These are phyloP conservation scores for grape (Vitis vinifera) DNA, from an alignment of 164 flowering plant genomes.

Conservation along the genomic window ASM3070453v1 NC_081820.1:27105001-27105500, in stretches of 20 bases:
- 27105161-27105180: constrained; percentile 73
- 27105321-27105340: constrained; percentile 64
- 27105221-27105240: constrained; percentile 9
- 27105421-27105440: constrained; percentile 60
- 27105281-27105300: constrained; percentile 82
- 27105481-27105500: constrained; percentile 72
- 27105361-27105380: constrained; percentile 83
- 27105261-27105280: constrained; percentile 20
- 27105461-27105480: constrained; percentile 62
- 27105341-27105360: constrained; percentile 79
- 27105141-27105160: constrained; percentile 65
- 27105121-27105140: constrained; percentile 83
- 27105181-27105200: constrained; percentile 87
- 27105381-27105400: constrained; percentile 74
- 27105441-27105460: constrained; percentile 66
- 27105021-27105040: constrained; percentile 75
- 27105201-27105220: constrained; percentile 34
- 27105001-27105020: constrained; percentile 73
- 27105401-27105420: constrained; percentile 44
- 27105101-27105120: constrained; percentile 34
- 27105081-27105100: constrained; percentile 64
- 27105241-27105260: constrained; percentile 16
- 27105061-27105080: constrained; percentile 73
- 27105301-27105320: constrained; percentile 45
- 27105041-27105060: constrained; percentile 73